These are phyloP conservation scores for Capsella bursapastoris DNA, from an alignment of 345 rosid species.

Conservation along the genomic window DNA sequence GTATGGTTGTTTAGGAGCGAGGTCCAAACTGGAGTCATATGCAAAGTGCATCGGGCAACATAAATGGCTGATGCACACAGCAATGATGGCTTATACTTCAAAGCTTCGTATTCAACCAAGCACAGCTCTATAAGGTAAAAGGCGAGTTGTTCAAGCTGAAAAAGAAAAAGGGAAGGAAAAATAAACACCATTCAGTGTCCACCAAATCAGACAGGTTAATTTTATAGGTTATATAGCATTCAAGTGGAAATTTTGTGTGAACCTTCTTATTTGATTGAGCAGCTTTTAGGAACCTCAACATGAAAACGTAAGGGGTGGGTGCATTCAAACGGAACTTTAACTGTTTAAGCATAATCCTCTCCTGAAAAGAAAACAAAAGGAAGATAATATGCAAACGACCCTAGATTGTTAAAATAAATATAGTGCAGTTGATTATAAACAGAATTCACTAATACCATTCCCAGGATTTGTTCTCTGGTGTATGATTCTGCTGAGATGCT, in stretches of 20 bases:
- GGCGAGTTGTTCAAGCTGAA: slow-evolving; percentile 82
- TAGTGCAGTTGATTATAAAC: background rate
- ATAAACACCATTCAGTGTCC: slow-evolving; percentile 6
- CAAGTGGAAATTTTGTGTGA: slow-evolving; percentile 2
- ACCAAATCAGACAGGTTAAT: background rate
- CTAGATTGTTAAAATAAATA: background rate
- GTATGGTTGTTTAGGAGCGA: slow-evolving; percentile 67
- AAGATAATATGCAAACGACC: slow-evolving; percentile 1
- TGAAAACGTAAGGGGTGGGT: slow-evolving; percentile 91
- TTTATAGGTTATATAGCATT: slow-evolving; percentile 16
- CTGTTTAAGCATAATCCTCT: slow-evolving; percentile 71
- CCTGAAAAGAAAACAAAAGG: slow-evolving; percentile 50
- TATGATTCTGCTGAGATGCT: slow-evolving; percentile 88
- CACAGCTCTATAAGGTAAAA: slow-evolving; percentile 85
- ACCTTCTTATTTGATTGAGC: slow-evolving; percentile 84
- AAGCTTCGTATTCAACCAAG: slow-evolving; percentile 81
- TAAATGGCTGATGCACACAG: slow-evolving; percentile 91
- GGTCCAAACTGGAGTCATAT: slow-evolving; percentile 75
- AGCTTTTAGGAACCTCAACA: slow-evolving; percentile 94
- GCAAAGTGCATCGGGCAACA: slow-evolving; percentile 77
- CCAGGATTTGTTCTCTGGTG: slow-evolving; percentile 74
- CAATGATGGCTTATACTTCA: slow-evolving; percentile 77
- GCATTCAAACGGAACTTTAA: slow-evolving; percentile 84
- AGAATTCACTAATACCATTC: slow-evolving; percentile 55
- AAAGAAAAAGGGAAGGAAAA: background rate